Evolutionary conservation across 345 rosid genomes (phyloP), one percentile per base, ranked within the genome.

Genomic region (Melaleuca quinquenervia): DNA sequence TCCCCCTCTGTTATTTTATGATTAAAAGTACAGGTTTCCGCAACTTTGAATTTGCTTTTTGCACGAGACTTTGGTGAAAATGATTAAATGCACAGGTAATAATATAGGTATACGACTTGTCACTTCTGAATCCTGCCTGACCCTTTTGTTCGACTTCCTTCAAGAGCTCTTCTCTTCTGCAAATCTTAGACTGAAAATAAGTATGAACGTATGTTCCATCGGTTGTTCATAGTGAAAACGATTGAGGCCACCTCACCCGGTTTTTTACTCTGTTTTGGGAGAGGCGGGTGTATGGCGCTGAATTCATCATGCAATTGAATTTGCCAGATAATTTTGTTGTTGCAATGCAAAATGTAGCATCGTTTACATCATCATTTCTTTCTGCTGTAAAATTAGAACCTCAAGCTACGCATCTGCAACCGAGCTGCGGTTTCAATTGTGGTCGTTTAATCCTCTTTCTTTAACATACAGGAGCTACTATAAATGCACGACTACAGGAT

Each of bases 401-500:
- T n/a, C 70, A n/a, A n/a, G 70, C 70, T 58, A 58, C 18, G 70
- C 70, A 64, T 64, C 32, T 32, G 45, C 76, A 64, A 16, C 26
- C 10, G 45, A 64, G 8, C 8, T 64, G 76, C 22, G 6, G 78
- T 41, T 32, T 70, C 21, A 32, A 18, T 32, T 36, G 32, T 4
- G 24, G 78, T 70, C 22, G 44, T 32, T 64, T 70, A 8, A 9
- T 32, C 78, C 32, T 70, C 45, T 32, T 11, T 18, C 78, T 70
- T 70, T 70, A 18, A 70, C 45, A 56, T 84, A 70, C 92, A 96
- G 99, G 94, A 96, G 98, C 89, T 96, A 95, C 89, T 96, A 96
- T 86, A 95, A 95, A 90, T 95, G 99, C 89, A 95, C 98, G 27
- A 93, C 97, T 75, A 90, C 87, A 0, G 96, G 94, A 85, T 96